A percentile compares a stretch with the other conserved stretches of the same genome.
Conservation (phyloP, 495 filamentous ascomycete species). For the Terfezia claveryi region DNA sequence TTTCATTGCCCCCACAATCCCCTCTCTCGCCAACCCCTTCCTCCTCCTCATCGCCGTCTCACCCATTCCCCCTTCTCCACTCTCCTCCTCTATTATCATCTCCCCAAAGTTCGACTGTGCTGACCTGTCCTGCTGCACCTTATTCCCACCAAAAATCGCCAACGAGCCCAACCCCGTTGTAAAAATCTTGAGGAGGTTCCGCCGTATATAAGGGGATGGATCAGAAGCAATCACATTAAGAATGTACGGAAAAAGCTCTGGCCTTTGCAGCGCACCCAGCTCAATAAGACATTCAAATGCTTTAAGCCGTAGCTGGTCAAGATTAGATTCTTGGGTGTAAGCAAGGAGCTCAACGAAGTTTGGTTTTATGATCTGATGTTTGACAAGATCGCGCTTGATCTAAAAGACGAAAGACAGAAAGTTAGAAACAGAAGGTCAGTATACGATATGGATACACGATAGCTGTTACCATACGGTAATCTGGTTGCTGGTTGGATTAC, state of each 20-base stretch:
- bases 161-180: slow-evolving; percentile 52
- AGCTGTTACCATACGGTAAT: too few species aligned
- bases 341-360: slow-evolving; percentile 49
- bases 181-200: slow-evolving; percentile 43
- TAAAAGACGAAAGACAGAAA: not conserved
- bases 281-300: slow-evolving; percentile 67
- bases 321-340: slow-evolving; percentile 57
- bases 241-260: slow-evolving; percentile 43
- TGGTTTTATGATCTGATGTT: slow-evolving; percentile 39
- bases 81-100: slow-evolving; percentile 66
- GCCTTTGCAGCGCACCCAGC: slow-evolving; percentile 43
- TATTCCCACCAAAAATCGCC: slow-evolving; percentile 44
- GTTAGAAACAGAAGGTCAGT: too few species aligned
- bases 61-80: slow-evolving; percentile 34
- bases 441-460: too few species aligned
- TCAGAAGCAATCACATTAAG: slow-evolving; percentile 52
- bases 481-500: too few species aligned
- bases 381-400: slow-evolving; percentile 31
- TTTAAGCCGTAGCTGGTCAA: slow-evolving; percentile 56
- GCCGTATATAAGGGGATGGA: slow-evolving; percentile 58
- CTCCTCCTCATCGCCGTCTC: slow-evolving; percentile 24
- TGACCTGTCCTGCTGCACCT: slow-evolving; percentile 13
- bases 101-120: slow-evolving; percentile 26
- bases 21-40: slow-evolving; percentile 45
- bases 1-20: slow-evolving; percentile 50